Percentiles rank a stretch among this genome's conserved stretches.
phyloP scores from a whole-genome alignment of 129 eudicot species.

The Kitagawia praeruptora region DNA sequence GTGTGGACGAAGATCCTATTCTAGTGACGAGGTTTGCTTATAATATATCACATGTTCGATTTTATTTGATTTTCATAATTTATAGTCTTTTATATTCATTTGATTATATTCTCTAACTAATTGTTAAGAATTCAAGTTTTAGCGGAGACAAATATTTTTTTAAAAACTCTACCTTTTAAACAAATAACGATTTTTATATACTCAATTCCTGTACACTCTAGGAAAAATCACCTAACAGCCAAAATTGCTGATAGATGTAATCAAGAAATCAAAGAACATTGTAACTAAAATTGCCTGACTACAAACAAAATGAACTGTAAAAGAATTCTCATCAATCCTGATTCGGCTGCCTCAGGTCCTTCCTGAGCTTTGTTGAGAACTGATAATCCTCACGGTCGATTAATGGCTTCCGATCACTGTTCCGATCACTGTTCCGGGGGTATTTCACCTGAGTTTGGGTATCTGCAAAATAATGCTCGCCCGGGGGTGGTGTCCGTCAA shows the following conservation, averaged over 20 bases:
- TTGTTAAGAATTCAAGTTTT: background rate
- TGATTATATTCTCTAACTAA: too few species aligned
- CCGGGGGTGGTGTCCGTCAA: too few species aligned
- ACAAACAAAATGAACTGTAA: slow-evolving; percentile 7
- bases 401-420: too few species aligned
- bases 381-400: too few species aligned
- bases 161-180: background rate
- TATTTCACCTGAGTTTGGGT: too few species aligned
- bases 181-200: background rate
- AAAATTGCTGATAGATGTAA: background rate
- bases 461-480: too few species aligned
- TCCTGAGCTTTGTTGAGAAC: slow-evolving; percentile 62
- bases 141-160: background rate
- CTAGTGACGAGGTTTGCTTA: too few species aligned
- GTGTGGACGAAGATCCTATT: too few species aligned
- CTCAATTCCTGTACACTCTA: background rate
- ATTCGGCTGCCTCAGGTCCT: slow-evolving; percentile 65
- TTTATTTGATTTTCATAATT: too few species aligned
- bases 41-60: too few species aligned
- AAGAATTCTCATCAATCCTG: slow-evolving; percentile 14
- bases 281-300: background rate
- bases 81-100: too few species aligned
- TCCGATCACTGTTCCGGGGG: too few species aligned
- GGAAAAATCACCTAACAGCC: background rate
- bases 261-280: slow-evolving; percentile 3